Conservation (phyloP, 805 yeast species). For the Sungouiozyma intestinalis region DNA sequence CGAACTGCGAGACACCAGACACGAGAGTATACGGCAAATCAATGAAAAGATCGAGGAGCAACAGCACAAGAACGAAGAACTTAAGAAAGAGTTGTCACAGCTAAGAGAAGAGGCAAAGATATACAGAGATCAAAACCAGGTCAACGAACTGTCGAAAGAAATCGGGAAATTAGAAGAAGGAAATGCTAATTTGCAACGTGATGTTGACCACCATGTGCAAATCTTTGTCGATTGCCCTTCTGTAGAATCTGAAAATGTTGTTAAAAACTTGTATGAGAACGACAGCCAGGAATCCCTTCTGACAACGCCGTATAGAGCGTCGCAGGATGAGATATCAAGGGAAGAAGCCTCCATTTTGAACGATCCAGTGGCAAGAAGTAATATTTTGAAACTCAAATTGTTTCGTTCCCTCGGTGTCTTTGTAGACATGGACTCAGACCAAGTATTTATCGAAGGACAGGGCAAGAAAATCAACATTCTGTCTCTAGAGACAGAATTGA, state of each 20-base stretch:
- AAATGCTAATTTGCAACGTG: conserved; percentile 12
- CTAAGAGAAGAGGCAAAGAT: conserved; percentile 10
- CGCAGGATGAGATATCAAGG: conserved; percentile 7
- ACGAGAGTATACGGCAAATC: conserved; percentile 6
- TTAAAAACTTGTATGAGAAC: background rate
- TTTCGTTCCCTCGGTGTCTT: conserved; percentile 51
- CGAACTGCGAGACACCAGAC: conserved; percentile 5
- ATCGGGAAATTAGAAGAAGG: conserved; percentile 17
- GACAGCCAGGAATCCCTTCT: background rate
- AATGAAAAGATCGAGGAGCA: conserved; percentile 6
- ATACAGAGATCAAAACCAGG: conserved; percentile 9
- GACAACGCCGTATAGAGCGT: background rate
- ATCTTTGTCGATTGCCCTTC: conserved; percentile 3
- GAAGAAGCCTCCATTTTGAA: conserved; percentile 5
- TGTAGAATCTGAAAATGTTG: background rate
- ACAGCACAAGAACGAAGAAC: conserved; percentile 4
- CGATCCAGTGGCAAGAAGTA: conserved; percentile 16
- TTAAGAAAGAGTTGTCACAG: conserved; percentile 8
- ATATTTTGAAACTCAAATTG: conserved; percentile 43
- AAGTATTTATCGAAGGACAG: conserved; percentile 34
- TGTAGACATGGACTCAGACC: conserved; percentile 34
- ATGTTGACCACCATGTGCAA: conserved; percentile 12
- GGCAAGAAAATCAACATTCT: conserved; percentile 38
- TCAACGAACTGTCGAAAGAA: conserved; percentile 16
- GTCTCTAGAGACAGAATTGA: conserved; percentile 41